phyloP scores from a whole-genome alignment of 345 rosid species.

The Schrenkiella parvula region DNA sequence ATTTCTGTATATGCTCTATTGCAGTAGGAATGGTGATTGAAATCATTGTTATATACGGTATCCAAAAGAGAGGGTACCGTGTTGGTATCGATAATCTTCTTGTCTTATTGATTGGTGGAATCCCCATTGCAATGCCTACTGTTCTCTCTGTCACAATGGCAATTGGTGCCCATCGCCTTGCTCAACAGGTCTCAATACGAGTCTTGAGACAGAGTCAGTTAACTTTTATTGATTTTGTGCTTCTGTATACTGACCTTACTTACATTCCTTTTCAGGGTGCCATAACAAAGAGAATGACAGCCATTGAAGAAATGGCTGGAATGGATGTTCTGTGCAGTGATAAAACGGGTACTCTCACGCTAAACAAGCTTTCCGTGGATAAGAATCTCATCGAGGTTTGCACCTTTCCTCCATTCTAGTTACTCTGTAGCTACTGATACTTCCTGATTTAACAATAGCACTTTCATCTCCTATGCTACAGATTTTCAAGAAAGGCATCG shows the following conservation, averaged over 20 bases:
- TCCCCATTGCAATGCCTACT: conserved; percentile 75
- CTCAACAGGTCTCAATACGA: conserved; percentile 58
- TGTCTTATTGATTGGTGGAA: conserved; percentile 60
- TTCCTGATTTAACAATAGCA: neutral
- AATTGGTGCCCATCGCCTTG: conserved; percentile 78
- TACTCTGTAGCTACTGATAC: neutral
- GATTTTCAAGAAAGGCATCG: conserved; percentile 60
- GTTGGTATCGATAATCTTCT: conserved; percentile 55
- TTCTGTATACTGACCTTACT: neutral
- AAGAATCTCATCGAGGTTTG: conserved; percentile 71
- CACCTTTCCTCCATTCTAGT: neutral
- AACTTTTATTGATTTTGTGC: neutral
- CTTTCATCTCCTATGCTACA: conserved; percentile 14
- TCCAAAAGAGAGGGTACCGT: conserved; percentile 51
- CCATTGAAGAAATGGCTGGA: conserved; percentile 98
- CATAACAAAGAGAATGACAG: conserved; percentile 93
- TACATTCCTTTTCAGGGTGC: conserved; percentile 50
- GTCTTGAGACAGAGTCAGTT: neutral
- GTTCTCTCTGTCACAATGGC: conserved; percentile 89
- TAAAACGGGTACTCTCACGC: conserved; percentile 84
- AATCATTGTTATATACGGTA: conserved; percentile 50
- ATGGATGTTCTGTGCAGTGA: conserved; percentile 94
- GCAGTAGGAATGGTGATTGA: conserved; percentile 79
- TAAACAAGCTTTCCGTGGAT: conserved; percentile 89
- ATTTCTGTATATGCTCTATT: conserved; percentile 94